Conservation (phyloP, 2,329 filamentous ascomycete species). For the Alternaria metachromatica region DNA sequence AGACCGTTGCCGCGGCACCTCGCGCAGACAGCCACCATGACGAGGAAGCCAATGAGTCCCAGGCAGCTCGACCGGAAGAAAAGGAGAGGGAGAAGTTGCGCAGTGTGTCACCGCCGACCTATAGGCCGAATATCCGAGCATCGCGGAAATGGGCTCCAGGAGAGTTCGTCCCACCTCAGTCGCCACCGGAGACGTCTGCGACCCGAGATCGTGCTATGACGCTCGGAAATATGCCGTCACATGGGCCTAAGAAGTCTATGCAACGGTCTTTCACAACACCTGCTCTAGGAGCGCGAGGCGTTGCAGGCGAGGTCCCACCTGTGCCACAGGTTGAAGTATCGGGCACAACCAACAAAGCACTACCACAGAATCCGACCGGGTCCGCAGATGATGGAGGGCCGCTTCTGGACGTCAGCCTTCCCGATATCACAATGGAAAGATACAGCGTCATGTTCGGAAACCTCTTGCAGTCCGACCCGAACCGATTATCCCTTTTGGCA, state of each 20-base stretch:
- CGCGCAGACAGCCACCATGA: constrained; percentile 45
- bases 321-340: constrained; percentile 29
- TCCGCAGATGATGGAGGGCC: constrained; percentile 28
- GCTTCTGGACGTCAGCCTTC: constrained; percentile 77
- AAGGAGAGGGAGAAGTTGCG: constrained; percentile 25
- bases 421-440: constrained; percentile 79
- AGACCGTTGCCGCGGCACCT: constrained; percentile 24
- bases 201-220: constrained; percentile 31
- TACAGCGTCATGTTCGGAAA: constrained; percentile 94
- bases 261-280: constrained; percentile 26
- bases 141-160: constrained; percentile 35
- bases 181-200: constrained; percentile 10
- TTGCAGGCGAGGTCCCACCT: constrained; percentile 7
- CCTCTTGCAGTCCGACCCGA: constrained; percentile 62
- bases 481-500: constrained; percentile 37
- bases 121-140: constrained; percentile 38
- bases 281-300: constrained; percentile 23
- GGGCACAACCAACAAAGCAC: constrained; percentile 10
- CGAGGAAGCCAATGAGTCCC: constrained; percentile 29
- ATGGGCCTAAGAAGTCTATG: constrained; percentile 12
- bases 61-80: constrained; percentile 18
- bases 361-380: constrained; percentile 6
- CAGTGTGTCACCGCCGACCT: constrained; percentile 34
- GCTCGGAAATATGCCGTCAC: constrained; percentile 21
- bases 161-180: constrained; percentile 15